Conservation (phyloP, 768 basidiomycete species). For the Tulasnella sp. region DNA sequence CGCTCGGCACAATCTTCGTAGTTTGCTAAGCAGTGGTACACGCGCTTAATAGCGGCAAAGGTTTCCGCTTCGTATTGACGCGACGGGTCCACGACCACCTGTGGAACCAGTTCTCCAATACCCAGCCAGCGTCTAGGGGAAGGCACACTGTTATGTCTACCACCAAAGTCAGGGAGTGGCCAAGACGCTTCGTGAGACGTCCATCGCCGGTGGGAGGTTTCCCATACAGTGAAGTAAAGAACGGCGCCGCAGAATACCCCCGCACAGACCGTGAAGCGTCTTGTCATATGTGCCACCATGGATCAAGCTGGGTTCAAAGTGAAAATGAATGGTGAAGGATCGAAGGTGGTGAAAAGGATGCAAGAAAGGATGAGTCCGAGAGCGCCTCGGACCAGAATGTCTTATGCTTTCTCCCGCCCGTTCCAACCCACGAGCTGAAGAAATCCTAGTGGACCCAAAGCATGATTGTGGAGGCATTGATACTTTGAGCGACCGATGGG, state of each 20-base stretch:
- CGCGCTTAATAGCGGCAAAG: neutral
- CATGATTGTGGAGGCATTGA: too few species aligned
- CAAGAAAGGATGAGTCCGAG: neutral
- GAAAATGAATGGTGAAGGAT: neutral
- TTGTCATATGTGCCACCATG: neutral
- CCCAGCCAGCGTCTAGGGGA: neutral
- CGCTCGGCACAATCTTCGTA: neutral
- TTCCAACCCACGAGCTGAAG: neutral
- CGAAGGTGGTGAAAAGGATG: neutral
- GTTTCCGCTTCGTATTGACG: neutral
- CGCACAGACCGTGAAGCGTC: neutral
- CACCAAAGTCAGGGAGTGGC: neutral
- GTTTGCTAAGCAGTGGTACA: neutral
- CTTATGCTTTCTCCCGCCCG: neutral
- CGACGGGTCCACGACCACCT: neutral
- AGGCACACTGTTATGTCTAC: neutral
- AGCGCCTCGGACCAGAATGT: neutral
- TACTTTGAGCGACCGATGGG: too few species aligned
- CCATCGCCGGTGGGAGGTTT: neutral
- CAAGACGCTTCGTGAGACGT: neutral
- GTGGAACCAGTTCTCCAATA: neutral
- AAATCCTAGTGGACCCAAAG: too few species aligned
- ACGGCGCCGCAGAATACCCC: neutral
- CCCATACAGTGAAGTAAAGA: neutral
- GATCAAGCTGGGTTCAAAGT: neutral